A percentile compares a stretch with the other conserved stretches of the same genome.
These are phyloP conservation scores for Annona squamosa DNA, from an alignment of 164 flowering plant genomes.

Conservation along the genomic window DNA sequence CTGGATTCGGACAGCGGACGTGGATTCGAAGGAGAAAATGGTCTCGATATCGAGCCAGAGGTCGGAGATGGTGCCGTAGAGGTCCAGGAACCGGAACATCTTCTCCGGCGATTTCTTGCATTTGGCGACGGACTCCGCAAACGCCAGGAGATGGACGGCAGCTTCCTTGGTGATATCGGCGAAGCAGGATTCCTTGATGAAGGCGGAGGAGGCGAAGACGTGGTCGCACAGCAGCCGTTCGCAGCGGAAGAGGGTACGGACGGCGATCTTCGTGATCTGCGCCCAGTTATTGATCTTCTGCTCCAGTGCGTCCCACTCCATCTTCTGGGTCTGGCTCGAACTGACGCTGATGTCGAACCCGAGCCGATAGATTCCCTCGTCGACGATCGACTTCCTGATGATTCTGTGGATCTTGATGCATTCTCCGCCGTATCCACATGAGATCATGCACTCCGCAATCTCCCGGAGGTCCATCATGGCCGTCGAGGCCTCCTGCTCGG, in stretches of 20 bases:
- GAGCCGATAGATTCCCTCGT: slow-evolving; percentile 52
- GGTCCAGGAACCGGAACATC: slow-evolving; percentile 48
- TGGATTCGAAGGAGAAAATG: slow-evolving; percentile 48
- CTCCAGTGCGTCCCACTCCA: slow-evolving; percentile 50
- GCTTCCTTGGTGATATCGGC: slow-evolving; percentile 48
- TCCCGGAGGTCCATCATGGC: slow-evolving; percentile 46
- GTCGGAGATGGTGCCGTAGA: slow-evolving; percentile 42
- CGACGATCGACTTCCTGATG: slow-evolving; percentile 58
- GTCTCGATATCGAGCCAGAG: slow-evolving; percentile 49
- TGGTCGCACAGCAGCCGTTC: slow-evolving; percentile 63
- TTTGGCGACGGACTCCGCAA: slow-evolving; percentile 45
- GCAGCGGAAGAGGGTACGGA: slow-evolving; percentile 45
- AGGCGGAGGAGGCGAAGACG: slow-evolving; percentile 43
- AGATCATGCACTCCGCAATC: slow-evolving; percentile 67
- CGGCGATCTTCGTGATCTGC: slow-evolving; percentile 38
- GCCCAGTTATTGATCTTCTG: slow-evolving; percentile 53
- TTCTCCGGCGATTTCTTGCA: slow-evolving; percentile 50
- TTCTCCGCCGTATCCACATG: slow-evolving; percentile 58
- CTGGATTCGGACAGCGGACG: slow-evolving; percentile 35
- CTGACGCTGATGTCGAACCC: slow-evolving; percentile 35
- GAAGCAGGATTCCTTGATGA: slow-evolving; percentile 53
- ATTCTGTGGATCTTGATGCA: slow-evolving; percentile 42
- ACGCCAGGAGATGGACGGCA: slow-evolving; percentile 37
- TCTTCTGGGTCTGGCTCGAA: slow-evolving; percentile 30
- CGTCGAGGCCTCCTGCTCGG: slow-evolving; percentile 31